A percentile compares a stretch with the other conserved stretches of the same genome.
These are phyloP conservation scores for Exophiala phaeomuriformis DNA, from an alignment of 2,329 filamentous ascomycete genomes.

Conservation along the genomic window DNA sequence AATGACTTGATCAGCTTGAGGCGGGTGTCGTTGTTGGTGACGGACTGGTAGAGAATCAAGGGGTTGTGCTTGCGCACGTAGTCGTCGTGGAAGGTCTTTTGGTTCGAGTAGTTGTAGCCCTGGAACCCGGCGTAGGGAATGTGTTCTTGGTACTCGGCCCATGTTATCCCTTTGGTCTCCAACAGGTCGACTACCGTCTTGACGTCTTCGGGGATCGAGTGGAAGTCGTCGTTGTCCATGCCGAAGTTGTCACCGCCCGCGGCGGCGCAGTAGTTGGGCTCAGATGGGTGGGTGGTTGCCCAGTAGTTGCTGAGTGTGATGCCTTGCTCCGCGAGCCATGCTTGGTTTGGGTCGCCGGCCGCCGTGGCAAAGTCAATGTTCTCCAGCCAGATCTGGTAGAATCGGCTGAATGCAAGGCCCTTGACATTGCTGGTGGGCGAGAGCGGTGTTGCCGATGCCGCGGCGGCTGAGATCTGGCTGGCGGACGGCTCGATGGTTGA, in stretches of 20 bases:
- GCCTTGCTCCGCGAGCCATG: constrained; percentile 53
- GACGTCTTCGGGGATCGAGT: constrained; percentile 52
- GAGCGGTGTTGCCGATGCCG: constrained; percentile 53
- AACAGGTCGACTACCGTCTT: constrained; percentile 63
- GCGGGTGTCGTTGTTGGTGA: constrained; percentile 53
- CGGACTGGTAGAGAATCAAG: constrained; percentile 59
- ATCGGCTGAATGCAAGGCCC: constrained; percentile 65
- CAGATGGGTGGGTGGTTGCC: constrained; percentile 62
- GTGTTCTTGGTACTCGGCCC: constrained; percentile 70
- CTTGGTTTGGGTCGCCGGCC: constrained; percentile 46
- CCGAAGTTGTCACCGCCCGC: constrained; percentile 68
- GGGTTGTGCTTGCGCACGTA: constrained; percentile 79
- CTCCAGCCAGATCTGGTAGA: constrained; percentile 69
- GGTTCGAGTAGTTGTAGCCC: constrained; percentile 57
- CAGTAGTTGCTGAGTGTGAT: constrained; percentile 55
- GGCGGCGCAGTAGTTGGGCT: constrained; percentile 68
- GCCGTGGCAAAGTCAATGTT: constrained; percentile 64
- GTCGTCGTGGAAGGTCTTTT: constrained; percentile 58
- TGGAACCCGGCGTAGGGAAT: constrained; percentile 68
- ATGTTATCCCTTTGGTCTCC: constrained; percentile 57
- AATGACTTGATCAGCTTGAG: constrained; percentile 68
- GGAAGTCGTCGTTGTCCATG: constrained; percentile 61
- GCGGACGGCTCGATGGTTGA: constrained; percentile 14
- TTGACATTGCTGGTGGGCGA: constrained; percentile 58
- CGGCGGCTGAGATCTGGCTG: constrained; percentile 29